phyloP scores from a whole-genome alignment of 2,329 filamentous ascomycete species.

The Aschersonia sp. region DNA sequence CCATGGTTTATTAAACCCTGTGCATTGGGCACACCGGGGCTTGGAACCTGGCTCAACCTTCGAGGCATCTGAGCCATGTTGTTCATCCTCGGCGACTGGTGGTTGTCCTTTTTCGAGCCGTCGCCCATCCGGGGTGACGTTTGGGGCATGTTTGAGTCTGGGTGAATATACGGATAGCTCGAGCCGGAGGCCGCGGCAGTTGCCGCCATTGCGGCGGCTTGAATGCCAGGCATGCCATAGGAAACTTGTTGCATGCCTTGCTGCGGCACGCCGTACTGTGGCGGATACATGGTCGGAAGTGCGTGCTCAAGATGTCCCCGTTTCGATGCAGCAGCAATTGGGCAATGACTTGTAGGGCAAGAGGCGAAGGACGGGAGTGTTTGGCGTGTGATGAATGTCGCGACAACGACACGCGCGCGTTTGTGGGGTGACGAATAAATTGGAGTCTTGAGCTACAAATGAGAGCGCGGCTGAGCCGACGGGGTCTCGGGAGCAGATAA shows the following conservation, averaged over 20 bases:
- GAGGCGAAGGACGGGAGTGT: background rate
- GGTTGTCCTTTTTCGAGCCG: slow-evolving; percentile 57
- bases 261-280: slow-evolving; percentile 60
- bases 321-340: background rate
- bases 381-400: background rate
- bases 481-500: slow-evolving; percentile 6
- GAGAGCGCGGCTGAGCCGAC: slow-evolving; percentile 4
- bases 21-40: slow-evolving; percentile 58
- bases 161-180: slow-evolving; percentile 56
- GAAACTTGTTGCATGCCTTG: slow-evolving; percentile 50
- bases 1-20: slow-evolving; percentile 65
- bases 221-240: slow-evolving; percentile 70
- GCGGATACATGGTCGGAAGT: slow-evolving; percentile 58
- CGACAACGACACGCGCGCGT: slow-evolving; percentile 3
- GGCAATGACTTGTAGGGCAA: background rate
- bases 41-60: slow-evolving; percentile 64
- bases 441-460: slow-evolving; percentile 3
- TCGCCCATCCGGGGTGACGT: slow-evolving; percentile 68
- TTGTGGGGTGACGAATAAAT: slow-evolving; percentile 7
- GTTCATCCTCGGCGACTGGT: slow-evolving; percentile 65
- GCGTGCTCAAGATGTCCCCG: background rate
- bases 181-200: slow-evolving; percentile 85
- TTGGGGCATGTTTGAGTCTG: slow-evolving; percentile 52
- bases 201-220: slow-evolving; percentile 83
- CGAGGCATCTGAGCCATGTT: slow-evolving; percentile 46